Conservation (phyloP, 768 basidiomycete genomes). For the Fomitopsis serialis region DNA sequence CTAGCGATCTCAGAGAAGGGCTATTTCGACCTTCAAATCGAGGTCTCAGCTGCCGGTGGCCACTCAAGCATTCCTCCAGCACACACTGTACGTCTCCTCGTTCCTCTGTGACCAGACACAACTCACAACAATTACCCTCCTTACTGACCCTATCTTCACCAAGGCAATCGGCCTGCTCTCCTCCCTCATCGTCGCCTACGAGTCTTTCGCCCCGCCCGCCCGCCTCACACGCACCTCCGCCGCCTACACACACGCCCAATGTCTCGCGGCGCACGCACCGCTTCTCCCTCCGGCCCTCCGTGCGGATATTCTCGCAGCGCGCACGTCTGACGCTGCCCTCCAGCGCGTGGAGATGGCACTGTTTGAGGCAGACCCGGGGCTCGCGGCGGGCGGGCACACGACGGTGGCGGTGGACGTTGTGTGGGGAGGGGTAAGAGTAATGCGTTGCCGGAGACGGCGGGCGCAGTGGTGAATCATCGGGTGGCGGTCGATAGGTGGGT, state of each 20-base stretch:
- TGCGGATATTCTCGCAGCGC: constrained; percentile 41
- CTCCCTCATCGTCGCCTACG: constrained; percentile 59
- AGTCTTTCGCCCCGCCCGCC: constrained; percentile 53
- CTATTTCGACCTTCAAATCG: constrained; percentile 53
- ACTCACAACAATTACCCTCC: too few species aligned
- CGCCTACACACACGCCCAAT: constrained; percentile 56
- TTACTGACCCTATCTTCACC: background rate
- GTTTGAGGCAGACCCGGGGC: constrained; percentile 24
- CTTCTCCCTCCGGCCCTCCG: constrained; percentile 44
- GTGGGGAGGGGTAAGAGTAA: constrained; percentile 38
- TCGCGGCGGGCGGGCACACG: constrained; percentile 51
- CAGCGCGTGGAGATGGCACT: constrained; percentile 43
- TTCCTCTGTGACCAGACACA: too few species aligned
- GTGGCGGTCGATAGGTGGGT: constrained; percentile 34
- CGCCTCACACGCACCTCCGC: constrained; percentile 52
- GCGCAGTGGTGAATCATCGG: constrained; percentile 68
- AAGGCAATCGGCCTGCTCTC: constrained; percentile 55
- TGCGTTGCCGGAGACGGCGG: constrained; percentile 72
- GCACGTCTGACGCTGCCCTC: constrained; percentile 46
- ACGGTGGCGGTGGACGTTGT: constrained; percentile 76
- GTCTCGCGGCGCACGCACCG: constrained; percentile 58
- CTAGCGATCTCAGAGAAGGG: constrained; percentile 77
- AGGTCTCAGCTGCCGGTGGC: constrained; percentile 68
- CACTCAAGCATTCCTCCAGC: constrained; percentile 81
- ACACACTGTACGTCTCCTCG: constrained; percentile 54